Base-by-base conservation (phyloP, 768 basidiomycete genomes). In the Candolleomyces aberdarensis region DNA sequence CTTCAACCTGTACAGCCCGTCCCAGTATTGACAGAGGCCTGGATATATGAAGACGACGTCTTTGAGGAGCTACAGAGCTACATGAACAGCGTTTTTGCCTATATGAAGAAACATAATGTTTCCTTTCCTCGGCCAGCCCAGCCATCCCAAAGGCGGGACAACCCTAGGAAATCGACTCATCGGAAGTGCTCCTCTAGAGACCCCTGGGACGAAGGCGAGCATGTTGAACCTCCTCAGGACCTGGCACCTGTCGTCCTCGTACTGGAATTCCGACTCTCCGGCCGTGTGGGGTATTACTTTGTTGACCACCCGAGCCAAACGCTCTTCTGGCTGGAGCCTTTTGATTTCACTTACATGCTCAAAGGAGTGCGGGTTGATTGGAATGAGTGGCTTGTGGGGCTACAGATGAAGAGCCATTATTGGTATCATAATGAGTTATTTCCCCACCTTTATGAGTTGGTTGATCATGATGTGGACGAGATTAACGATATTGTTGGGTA, bases 311-410 rank as follows among this genome's bases (percentile, higher is more conserved):
- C 62, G 0, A 65, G 69, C 0, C 76, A 78, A 26, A 70, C 73
- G 40, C 65, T 85, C 11, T 86, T 87, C 60, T 87, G 84, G 84
- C 60, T 85, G 44, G 78, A 85, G 52, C 63, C 70, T 0, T 82
- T 77, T 61, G 70, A 78, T 1, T 75, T 74, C 0, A 50, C 61
- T 1, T 61, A 68, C 10, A 66, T 82, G 31, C 57, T 69, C n/a
- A 54, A 56, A 52, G 69, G 74, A 36, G 71, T 74, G 3, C 70
- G 52, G 13, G 55, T 61, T 3, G 26, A 44, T 20, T 55, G 56
- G 20, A 56, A 62, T 57, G n/a, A 51, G 59, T 39, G 64, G 63
- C 55, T 67, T 62, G 65, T 70, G 9, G 22, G 55, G 32, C 13
- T 56, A 17, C 49, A 58, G 3, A 47, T 57, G 5, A 65, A 71